Percentiles rank a stretch among this genome's conserved stretches.
Conservation (phyloP, 176 grass and related monocot species). For the Thalia dealbata region DNA sequence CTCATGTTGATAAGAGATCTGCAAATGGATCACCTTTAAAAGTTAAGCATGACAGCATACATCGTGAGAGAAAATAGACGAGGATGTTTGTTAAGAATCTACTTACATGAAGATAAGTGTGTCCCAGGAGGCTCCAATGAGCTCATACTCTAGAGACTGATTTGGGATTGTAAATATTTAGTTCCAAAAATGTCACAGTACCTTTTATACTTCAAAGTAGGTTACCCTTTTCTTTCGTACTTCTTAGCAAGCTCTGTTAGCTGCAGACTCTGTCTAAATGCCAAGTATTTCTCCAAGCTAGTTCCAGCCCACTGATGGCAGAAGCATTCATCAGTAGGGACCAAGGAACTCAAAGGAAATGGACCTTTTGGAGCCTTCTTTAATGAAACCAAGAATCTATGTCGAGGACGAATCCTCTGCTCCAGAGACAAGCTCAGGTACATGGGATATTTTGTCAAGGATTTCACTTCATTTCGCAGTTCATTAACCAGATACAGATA, state of each 20-base stretch:
- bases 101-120: neutral
- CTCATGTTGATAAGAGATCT: conserved; percentile 24
- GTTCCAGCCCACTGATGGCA: conserved; percentile 88
- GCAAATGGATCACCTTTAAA: neutral
- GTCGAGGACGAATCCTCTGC: conserved; percentile 85
- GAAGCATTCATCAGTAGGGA: conserved; percentile 78
- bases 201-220: conserved; percentile 10
- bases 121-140: neutral
- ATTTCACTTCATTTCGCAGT: conserved; percentile 29
- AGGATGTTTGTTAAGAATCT: neutral
- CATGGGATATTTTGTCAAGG: conserved; percentile 88
- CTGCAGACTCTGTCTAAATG: conserved; percentile 68
- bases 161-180: neutral
- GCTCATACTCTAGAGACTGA: neutral
- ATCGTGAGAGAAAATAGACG: too few species aligned
- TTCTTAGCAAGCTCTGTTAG: conserved; percentile 43
- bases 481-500: conserved; percentile 15
- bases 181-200: neutral
- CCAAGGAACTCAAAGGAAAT: conserved; percentile 88
- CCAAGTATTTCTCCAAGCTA: conserved; percentile 73
- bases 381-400: conserved; percentile 75
- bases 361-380: conserved; percentile 90
- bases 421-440: conserved; percentile 92
- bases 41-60: too few species aligned
- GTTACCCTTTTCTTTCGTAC: conserved; percentile 36